Evolutionary conservation across 352 stramenopile species (phyloP).

Genomic region (Pythium utonaiense): DNA sequence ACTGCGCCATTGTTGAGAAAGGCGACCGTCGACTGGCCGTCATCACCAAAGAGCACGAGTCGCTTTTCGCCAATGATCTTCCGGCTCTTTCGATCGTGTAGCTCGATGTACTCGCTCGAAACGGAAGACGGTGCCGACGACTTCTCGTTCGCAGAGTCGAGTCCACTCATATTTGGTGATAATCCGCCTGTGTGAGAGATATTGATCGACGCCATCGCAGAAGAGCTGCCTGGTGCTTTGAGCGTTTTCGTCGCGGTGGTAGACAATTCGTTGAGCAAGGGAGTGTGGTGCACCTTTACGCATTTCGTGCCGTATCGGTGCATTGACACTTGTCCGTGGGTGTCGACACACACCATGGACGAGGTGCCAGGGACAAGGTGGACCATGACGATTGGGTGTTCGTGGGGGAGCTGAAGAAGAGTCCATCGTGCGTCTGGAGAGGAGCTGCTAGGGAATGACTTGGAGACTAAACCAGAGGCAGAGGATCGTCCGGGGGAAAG

Average conservation of each 20-base stretch:
- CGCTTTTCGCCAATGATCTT: slow-evolving; percentile 44
- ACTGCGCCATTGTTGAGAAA: slow-evolving; percentile 56
- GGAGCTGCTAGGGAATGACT: not conserved
- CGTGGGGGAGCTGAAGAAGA: slow-evolving; percentile 52
- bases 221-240: slow-evolving; percentile 17
- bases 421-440: slow-evolving; percentile 9
- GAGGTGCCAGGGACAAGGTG: slow-evolving; percentile 42
- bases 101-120: slow-evolving; percentile 21
- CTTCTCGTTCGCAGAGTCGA: slow-evolving; percentile 5
- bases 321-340: slow-evolving; percentile 58
- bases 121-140: not conserved
- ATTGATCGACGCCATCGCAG: not conserved
- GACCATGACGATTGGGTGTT: slow-evolving; percentile 51
- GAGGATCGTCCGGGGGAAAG: not conserved
- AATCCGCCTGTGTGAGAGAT: slow-evolving; percentile 3
- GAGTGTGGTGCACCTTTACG: slow-evolving; percentile 49
- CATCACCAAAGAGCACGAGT: slow-evolving; percentile 26
- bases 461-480: not conserved
- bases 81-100: slow-evolving; percentile 58
- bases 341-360: slow-evolving; percentile 65
- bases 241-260: slow-evolving; percentile 41
- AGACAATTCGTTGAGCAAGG: slow-evolving; percentile 44
- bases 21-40: slow-evolving; percentile 24
- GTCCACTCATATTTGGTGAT: slow-evolving; percentile 5
- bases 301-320: slow-evolving; percentile 62